Conservation (phyloP, 345 rosid species). For the Gossypium sturtianum region DNA sequence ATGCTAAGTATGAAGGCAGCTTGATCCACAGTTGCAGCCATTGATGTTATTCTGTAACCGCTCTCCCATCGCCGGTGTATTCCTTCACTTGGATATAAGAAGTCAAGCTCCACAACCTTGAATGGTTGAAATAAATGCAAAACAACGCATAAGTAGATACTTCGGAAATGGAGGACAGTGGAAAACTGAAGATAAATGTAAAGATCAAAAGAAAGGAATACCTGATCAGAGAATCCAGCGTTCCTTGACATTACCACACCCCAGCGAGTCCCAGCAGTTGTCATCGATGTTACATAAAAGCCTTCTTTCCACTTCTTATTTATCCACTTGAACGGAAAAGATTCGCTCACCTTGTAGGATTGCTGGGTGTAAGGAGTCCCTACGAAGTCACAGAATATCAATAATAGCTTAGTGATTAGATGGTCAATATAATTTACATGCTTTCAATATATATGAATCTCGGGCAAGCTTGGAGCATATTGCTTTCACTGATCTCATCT, state of each 20-base stretch:
- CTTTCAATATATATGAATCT: not conserved
- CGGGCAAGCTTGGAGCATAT: not conserved
- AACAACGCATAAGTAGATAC: not conserved
- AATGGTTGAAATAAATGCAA: constrained; percentile 9
- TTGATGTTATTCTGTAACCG: constrained; percentile 87
- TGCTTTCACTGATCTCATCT: not conserved
- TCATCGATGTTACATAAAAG: constrained; percentile 94
- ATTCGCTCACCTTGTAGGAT: constrained; percentile 96
- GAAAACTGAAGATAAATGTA: constrained; percentile 1
- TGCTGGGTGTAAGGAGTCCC: constrained; percentile 96
- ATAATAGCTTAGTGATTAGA: not conserved
- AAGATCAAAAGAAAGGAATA: constrained; percentile 14
- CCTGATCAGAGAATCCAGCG: constrained; percentile 88
- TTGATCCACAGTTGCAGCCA: constrained; percentile 94
- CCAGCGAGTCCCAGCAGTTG: constrained; percentile 92
- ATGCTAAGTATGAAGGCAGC: constrained; percentile 85
- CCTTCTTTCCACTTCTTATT: constrained; percentile 99
- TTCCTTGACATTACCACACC: constrained; percentile 95
- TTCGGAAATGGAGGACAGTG: not conserved
- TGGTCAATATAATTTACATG: not conserved
- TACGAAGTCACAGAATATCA: constrained; percentile 25
- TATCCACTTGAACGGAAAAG: constrained; percentile 97
- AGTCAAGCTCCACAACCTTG: constrained; percentile 96
- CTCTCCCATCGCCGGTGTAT: constrained; percentile 89
- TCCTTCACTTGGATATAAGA: constrained; percentile 92